Evolutionary conservation across 768 basidiomycete species (phyloP).

Genomic region (Boletellus sp.): DNA sequence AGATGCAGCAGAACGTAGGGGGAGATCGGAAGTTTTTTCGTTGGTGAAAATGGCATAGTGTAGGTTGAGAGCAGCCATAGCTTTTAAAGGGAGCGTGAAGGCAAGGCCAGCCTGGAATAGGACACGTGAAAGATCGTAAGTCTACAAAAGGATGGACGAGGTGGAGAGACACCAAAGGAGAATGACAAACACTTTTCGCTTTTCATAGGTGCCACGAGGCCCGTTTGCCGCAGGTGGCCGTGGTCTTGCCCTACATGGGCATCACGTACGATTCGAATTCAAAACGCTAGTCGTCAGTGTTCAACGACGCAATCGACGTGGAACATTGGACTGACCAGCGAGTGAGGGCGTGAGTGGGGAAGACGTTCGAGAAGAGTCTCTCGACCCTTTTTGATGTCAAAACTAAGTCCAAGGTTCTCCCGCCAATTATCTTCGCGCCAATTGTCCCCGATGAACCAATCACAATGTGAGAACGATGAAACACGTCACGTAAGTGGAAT

Average conservation of each 20-base stretch:
- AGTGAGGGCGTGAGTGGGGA: not conserved
- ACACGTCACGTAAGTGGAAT: conserved; percentile 24
- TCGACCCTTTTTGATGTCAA: conserved; percentile 16
- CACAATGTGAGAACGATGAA: conserved; percentile 8
- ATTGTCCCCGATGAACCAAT: conserved; percentile 17
- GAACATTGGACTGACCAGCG: conserved; percentile 11
- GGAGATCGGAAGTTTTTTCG: conserved; percentile 22
- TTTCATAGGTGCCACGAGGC: conserved; percentile 13
- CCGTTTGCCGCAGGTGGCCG: conserved; percentile 2
- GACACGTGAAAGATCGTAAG: conserved; percentile 15
- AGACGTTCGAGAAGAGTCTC: conserved; percentile 5
- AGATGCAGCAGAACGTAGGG: conserved; percentile 17
- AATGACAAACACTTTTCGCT: conserved; percentile 12
- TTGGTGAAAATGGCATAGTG: conserved; percentile 51
- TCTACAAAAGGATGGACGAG: not conserved
- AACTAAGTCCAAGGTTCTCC: conserved; percentile 15
- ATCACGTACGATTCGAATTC: conserved; percentile 6
- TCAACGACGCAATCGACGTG: not conserved
- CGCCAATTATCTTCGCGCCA: conserved; percentile 6
- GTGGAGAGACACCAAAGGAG: conserved; percentile 7
- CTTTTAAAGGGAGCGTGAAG: conserved; percentile 14
- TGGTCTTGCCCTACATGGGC: conserved; percentile 6
- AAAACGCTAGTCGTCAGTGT: not conserved
- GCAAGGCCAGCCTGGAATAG: conserved; percentile 6
- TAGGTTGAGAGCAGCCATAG: conserved; percentile 60